These are phyloP conservation scores for Thozetella sp. DNA, from an alignment of 495 filamentous ascomycete genomes.

Conservation along the genomic window DNA sequence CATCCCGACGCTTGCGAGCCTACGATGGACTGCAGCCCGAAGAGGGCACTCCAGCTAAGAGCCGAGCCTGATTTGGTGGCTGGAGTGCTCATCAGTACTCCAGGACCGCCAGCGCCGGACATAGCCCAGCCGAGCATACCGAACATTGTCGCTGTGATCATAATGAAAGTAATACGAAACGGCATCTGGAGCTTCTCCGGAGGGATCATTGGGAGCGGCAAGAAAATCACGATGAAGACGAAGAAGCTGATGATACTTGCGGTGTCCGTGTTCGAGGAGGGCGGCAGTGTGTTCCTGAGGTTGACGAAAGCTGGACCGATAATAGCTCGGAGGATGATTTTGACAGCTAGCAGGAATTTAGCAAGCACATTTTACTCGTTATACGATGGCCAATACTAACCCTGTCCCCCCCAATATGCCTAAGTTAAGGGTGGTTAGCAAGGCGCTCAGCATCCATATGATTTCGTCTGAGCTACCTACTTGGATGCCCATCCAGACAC, in stretches of 20 bases:
- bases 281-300: not conserved
- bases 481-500: not conserved
- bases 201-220: not conserved
- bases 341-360: not conserved
- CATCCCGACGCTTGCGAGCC: not conserved
- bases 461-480: not conserved
- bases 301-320: not conserved
- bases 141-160: not conserved
- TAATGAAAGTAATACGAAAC: not conserved
- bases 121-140: not conserved
- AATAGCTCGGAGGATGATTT: not conserved
- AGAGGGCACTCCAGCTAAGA: not conserved
- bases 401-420: not conserved
- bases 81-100: not conserved
- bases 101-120: not conserved
- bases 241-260: conserved; percentile 1
- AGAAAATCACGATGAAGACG: not conserved
- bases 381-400: not conserved
- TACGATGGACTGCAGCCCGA: not conserved
- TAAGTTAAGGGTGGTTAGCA: not conserved
- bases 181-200: not conserved
- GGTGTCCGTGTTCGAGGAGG: not conserved
- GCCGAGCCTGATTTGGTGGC: not conserved
- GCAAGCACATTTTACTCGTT: not conserved
- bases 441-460: not conserved